Base-by-base conservation (phyloP, 2,329 filamentous ascomycete genomes). In the Scleromitrula shiraiana region DNA sequence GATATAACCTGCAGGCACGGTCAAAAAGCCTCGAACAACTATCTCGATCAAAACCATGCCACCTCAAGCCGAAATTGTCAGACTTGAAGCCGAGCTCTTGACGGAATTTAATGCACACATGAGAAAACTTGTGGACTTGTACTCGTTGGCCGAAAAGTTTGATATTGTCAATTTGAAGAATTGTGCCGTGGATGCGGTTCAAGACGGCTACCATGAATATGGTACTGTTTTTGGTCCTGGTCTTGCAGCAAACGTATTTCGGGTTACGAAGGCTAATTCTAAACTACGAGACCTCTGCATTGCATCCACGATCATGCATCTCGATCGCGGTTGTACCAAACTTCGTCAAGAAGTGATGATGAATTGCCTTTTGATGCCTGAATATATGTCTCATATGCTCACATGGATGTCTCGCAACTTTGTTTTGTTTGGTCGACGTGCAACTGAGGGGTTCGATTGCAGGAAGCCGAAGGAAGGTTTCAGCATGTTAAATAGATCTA, bases 321-420 rank as follows among this genome's bases (percentile, higher is more conserved):
- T 53, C 9, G 54, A 55, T 41, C 46, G 52, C 5, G 53, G 50
- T 10, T 56, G 54, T 20, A 32, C 17, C 2, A 40, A 52, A 8
- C 35, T 55, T 14, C 50, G 54, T 1, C 10, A 48, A 15, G 51
- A 54, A 22, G 35, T 55, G 5, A 52, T 55, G 42, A 35, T 40
- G 23, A 37, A 46, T 4, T 52, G 29, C 14, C 39, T 52, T 5
- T 7, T 42, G 4, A 20, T n/a, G 8, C 32, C 33, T 7, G 52
- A 27, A 7, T 55, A 52, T 41, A 36, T 58, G 10, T 17, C 26
- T 17, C 33, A 41, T n/a, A 54, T 56, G 50, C 29, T 56, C 12
- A 55, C 37, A 19, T 58, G 54, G 53, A 50, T 51, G n/a, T 50
- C 49, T 2, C 41, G 49, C 8, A 55, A 53, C 12, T 56, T 55